Evolutionary conservation across 441 rosid species (phyloP), one percentile per base, ranked within the genome.

Genomic region (Populus tomentosa): DNA sequence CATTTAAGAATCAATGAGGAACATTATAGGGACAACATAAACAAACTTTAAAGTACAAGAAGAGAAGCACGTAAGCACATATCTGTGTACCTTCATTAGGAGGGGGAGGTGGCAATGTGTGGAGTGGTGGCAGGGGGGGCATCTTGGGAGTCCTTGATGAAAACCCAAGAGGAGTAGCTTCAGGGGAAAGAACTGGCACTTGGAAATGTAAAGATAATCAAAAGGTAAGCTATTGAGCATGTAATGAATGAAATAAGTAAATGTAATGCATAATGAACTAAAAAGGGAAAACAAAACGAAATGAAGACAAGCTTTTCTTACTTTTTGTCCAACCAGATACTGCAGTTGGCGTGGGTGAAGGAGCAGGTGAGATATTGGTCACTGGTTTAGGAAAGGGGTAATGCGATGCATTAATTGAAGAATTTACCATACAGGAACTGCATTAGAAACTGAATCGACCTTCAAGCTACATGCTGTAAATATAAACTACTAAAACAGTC

Each of bases 21-120:
- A 72, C 18, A 10, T 30, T 14, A 14, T 10, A 35, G 70, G 63
- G 53, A 53, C 33, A 79, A 30, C 68, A 82, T 5, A 78, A 78
- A 10, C 72, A 82, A 72, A 61, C 13, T 70, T 28, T 11, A 40
- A 72, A 71, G 36, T 10, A 38, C 14, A 62, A 10, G 68, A 75
- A 74, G 42, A 65, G 69, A 76, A 69, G 23, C 67, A 71, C 35
- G 72, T 4, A 76, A 69, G 23, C 67, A 71, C 50, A 71, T 3
- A 16, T 72, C 24, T 10, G 53, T 64, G 21, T 79, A 94, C 99
- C 99, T 88, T 85, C 87, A 85, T 90, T 95, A 71, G 98, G 98
- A 80, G 99, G 99, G 69, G 99, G 99, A 77, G 97, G 98, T 23
- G 97, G 99, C 73, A 95, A 86, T 73, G 93, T 83, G 50, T 71